Percentiles rank a stretch among this genome's conserved stretches.
Conservation (phyloP, 345 rosid species). For the Microcos paniculata region DNA sequence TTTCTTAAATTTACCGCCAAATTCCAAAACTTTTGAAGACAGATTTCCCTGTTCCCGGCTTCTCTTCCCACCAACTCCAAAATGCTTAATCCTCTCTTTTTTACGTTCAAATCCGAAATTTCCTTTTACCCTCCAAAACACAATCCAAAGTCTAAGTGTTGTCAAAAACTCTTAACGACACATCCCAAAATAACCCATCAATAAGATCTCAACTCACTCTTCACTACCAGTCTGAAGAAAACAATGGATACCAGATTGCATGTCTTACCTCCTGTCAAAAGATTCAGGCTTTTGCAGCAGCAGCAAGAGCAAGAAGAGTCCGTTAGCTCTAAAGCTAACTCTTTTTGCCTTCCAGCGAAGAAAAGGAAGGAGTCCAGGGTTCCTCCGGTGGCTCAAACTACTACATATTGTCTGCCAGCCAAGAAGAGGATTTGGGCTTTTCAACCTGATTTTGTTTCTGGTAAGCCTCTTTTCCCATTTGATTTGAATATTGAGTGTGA, state of each 20-base stretch:
- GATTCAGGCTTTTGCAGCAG: constrained; percentile 52
- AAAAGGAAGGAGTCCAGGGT: constrained; percentile 66
- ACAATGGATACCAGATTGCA: constrained; percentile 52
- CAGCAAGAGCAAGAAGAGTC: constrained; percentile 21
- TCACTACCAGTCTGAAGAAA: neutral
- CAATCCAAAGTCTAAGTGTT: neutral
- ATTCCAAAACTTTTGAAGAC: neutral
- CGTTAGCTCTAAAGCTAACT: constrained; percentile 24
- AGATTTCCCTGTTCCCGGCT: constrained; percentile 7
- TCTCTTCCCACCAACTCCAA: constrained; percentile 20
- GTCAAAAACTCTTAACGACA: neutral
- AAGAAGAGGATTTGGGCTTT: constrained; percentile 91
- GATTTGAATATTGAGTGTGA: constrained; percentile 75
- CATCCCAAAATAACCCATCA: too few species aligned
- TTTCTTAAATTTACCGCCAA: constrained; percentile 6
- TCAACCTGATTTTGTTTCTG: constrained; percentile 49
- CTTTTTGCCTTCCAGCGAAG: constrained; percentile 67
- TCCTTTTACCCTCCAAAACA: neutral
- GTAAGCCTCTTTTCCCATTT: constrained; percentile 47
- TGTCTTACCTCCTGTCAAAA: constrained; percentile 71
- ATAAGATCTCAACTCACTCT: neutral
- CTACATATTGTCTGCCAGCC: constrained; percentile 54
- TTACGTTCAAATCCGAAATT: neutral
- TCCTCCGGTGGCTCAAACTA: constrained; percentile 13
- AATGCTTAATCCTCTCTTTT: neutral